Evolutionary conservation across 768 basidiomycete genomes (phyloP).

Genomic region (Lactarius vividus): DNA sequence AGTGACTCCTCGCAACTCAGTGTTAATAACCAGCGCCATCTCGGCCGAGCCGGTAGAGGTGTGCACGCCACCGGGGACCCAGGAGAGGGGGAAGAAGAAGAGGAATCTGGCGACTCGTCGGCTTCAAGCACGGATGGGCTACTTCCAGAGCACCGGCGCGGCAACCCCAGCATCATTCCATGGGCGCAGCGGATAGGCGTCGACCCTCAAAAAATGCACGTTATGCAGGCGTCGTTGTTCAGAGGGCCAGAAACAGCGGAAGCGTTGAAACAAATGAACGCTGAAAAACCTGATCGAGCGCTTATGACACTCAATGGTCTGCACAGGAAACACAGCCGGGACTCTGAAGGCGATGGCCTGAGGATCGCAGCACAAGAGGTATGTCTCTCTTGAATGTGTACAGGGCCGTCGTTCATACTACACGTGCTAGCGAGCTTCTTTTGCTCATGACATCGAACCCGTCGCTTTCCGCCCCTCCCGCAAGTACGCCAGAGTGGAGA

Average conservation of each 20-base stretch:
- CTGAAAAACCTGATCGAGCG: slow-evolving; percentile 25
- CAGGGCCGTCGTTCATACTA: slow-evolving; percentile 6
- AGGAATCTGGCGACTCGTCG: slow-evolving; percentile 37
- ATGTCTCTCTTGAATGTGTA: slow-evolving; percentile 33
- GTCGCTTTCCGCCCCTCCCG: slow-evolving; percentile 68
- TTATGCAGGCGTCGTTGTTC: slow-evolving; percentile 91
- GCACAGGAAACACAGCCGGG: slow-evolving; percentile 72
- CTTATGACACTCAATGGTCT: slow-evolving; percentile 39
- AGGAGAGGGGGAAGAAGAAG: slow-evolving; percentile 41
- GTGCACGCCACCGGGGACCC: slow-evolving; percentile 34
- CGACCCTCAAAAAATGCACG: slow-evolving; percentile 86
- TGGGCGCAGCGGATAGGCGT: slow-evolving; percentile 74
- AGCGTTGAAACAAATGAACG: slow-evolving; percentile 40
- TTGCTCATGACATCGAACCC: slow-evolving; percentile 69
- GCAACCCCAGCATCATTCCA: slow-evolving; percentile 55
- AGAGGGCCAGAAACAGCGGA: slow-evolving; percentile 72
- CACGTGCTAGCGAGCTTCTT: slow-evolving; percentile 63
- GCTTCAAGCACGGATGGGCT: slow-evolving; percentile 32
- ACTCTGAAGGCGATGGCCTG: slow-evolving; percentile 69
- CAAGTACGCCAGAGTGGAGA: slow-evolving; percentile 76
- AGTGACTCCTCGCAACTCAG: slow-evolving; percentile 31
- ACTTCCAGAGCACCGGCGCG: slow-evolving; percentile 32
- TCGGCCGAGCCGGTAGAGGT: slow-evolving; percentile 9
- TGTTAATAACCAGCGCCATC: neutral
- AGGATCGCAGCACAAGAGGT: slow-evolving; percentile 59